Evolutionary conservation across 805 yeast genomes (phyloP), one percentile per base, ranked within the genome.

Genomic region (Kodamaea sagamina): DNA sequence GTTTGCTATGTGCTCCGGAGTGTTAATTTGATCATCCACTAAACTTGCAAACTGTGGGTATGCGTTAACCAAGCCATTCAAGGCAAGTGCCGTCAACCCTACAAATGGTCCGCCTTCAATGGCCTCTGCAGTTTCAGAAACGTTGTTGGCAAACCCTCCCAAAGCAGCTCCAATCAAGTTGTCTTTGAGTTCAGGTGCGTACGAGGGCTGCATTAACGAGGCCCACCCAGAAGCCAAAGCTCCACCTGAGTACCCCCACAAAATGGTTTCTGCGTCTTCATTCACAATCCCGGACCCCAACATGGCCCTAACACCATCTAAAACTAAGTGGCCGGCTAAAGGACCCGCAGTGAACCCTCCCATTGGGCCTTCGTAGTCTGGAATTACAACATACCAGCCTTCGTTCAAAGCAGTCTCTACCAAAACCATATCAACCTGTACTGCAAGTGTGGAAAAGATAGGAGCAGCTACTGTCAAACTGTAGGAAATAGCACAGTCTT

Each of bases 241-340:
- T 4, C 72, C 73, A 11, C 74, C 74, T 3, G 69, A 63, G 40
- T 63, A 68, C 0, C 74, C 74, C 67, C 66, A 65, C 36, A 67
- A 22, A 8, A 44, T 46, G 4, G 50, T 47, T 11, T 46, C 41
- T 1, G 68, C 60, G 25, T 56, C 51, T 6, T 46, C 16, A 6
- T 42, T 29, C 18, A 61, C 29, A 1, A 63, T 50, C 15, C 42
- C 37, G 3, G 56, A 36, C 3, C 42, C 29, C 22, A 67, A 49
- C 1, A 55, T 48, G 1, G 61, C 73, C 37, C 65, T 47, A 18
- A 68, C 42, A 2, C 65, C 51, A 41, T 68, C 65, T 41, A 68
- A 58, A 0, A 55, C 49, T 8, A 61, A 61, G 6, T 60, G 54
- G 0, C 65, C 72, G 2, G 67, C 55, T 36, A 54, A 61, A 19